Base-by-base conservation (phyloP, 805 yeast species). In the Ogataea paraovalis region DNA sequence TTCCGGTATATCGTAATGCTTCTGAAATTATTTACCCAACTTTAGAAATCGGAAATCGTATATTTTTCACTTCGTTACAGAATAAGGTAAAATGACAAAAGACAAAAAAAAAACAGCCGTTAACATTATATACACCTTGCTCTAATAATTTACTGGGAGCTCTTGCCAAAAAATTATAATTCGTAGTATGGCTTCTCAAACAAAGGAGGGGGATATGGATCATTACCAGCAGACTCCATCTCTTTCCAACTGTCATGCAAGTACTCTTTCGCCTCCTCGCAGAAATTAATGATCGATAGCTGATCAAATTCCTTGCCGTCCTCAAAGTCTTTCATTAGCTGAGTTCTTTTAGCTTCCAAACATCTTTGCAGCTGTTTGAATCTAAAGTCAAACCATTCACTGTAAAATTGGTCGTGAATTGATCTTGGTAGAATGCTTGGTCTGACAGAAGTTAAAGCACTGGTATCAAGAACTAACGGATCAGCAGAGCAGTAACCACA, bases 361-460 rank as follows among this genome's bases (percentile, higher is more conserved):
- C 55, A 59, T n/a, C 54, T 53, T 44, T 64, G 67, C 12, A 68
- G 49, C 46, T 61, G 59, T 12, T 50, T 43, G 41, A 66, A 63
- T 46, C 67, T 54, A 44, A 61, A 66, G 4, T 66, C 67, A 42
- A 61, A 55, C 71, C 71, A 68, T 19, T 63, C 68, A 14, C 64
- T 64, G 39, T 67, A 68, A 44, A 62, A 67, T 43, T 60, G 58
- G 48, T 68, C 67, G 40, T 58, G 64, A 12, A 58, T 49, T 0
- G 69, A 64, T 43, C 70, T 60, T 3, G 70, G 70, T 38, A 65
- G 51, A 8, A 63, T 69, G 22, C 68, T 61, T 7, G 72, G 70
- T 41, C 61, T 62, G 34, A 62, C 61, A n/a, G 70, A 62, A 0
- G 70, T 67, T 25, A 67, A 42, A 9, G 61, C 68, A 36, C 66